Percentiles rank a stretch among this genome's conserved stretches.
phyloP scores from a whole-genome alignment of 805 yeast genomes.

The Metschnikowia picachoensis region DNA sequence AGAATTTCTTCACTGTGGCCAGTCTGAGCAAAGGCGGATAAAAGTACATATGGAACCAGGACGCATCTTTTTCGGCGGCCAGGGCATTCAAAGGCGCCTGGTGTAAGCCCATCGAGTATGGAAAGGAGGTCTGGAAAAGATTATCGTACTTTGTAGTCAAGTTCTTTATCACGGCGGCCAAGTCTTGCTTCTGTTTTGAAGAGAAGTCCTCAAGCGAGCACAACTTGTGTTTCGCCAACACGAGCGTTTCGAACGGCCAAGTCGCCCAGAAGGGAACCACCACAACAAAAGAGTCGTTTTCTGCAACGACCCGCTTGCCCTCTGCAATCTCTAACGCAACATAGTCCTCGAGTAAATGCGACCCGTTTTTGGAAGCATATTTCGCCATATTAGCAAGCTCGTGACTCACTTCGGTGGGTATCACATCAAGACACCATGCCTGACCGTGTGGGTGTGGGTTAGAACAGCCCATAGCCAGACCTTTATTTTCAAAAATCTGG shows the following conservation, averaged over 20 bases:
- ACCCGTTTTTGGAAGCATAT: conserved; percentile 38
- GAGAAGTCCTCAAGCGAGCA: conserved; percentile 47
- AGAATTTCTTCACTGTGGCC: conserved; percentile 70
- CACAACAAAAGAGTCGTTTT: conserved; percentile 60
- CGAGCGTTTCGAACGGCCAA: conserved; percentile 76
- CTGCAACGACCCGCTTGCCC: conserved; percentile 49
- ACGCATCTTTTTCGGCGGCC: conserved; percentile 38
- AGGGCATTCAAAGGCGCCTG: conserved; percentile 59
- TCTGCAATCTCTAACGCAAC: conserved; percentile 51
- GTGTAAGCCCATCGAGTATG: conserved; percentile 80
- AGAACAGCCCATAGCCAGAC: conserved; percentile 78
- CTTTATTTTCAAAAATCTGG: conserved; percentile 76
- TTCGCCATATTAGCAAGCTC: conserved; percentile 51
- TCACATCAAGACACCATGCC: conserved; percentile 65
- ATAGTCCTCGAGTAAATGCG: conserved; percentile 61
- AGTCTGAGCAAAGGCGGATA: conserved; percentile 74
- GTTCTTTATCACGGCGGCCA: conserved; percentile 50
- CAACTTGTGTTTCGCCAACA: conserved; percentile 54
- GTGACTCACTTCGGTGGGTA: conserved; percentile 63
- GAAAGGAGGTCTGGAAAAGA: conserved; percentile 64
- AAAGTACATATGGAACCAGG: conserved; percentile 68
- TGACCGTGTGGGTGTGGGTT: conserved; percentile 84
- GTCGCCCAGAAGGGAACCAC: conserved; percentile 81
- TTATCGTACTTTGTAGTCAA: conserved; percentile 68
- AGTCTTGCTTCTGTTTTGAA: conserved; percentile 45